These are phyloP conservation scores for Stachybotrys chartarum DNA, from an alignment of 2,329 filamentous ascomycete species.

Conservation along the genomic window DNA sequence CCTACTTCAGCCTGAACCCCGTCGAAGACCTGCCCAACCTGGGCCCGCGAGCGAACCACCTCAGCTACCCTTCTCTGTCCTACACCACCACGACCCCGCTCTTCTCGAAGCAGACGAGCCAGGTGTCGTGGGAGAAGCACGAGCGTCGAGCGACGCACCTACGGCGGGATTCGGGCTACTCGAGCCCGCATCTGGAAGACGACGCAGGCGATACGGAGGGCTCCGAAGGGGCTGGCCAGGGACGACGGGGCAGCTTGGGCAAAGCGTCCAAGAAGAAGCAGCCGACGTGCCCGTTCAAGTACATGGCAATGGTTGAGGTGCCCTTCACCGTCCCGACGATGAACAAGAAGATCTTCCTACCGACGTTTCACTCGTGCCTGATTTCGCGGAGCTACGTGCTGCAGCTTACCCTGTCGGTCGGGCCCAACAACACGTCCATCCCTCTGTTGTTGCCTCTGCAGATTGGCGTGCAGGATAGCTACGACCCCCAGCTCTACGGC, in stretches of 20 bases:
- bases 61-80: conserved; percentile 32
- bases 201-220: conserved; percentile 27
- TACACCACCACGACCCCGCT: conserved; percentile 40
- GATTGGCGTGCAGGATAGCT: conserved; percentile 35
- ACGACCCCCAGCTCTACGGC: conserved; percentile 17
- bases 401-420: conserved; percentile 36
- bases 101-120: conserved; percentile 24
- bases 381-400: conserved; percentile 48
- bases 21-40: conserved; percentile 43
- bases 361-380: conserved; percentile 53
- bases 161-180: conserved; percentile 48
- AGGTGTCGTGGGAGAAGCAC: conserved; percentile 3
- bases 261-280: conserved; percentile 10
- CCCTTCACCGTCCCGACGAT: conserved; percentile 39
- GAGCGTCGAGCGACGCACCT: conserved; percentile 13
- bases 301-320: conserved; percentile 36
- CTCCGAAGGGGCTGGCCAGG: conserved; percentile 9
- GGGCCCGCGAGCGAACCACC: conserved; percentile 33
- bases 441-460: conserved; percentile 43
- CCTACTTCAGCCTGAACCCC: conserved; percentile 42
- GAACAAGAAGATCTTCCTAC: conserved; percentile 44
- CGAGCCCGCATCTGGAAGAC: conserved; percentile 30
- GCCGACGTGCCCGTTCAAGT: conserved; percentile 23
- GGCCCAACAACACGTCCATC: conserved; percentile 33
- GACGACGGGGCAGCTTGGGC: conserved; percentile 4